phyloP scores from a whole-genome alignment of 306 rosid genomes.

The Canavalia ensiformis region DNA sequence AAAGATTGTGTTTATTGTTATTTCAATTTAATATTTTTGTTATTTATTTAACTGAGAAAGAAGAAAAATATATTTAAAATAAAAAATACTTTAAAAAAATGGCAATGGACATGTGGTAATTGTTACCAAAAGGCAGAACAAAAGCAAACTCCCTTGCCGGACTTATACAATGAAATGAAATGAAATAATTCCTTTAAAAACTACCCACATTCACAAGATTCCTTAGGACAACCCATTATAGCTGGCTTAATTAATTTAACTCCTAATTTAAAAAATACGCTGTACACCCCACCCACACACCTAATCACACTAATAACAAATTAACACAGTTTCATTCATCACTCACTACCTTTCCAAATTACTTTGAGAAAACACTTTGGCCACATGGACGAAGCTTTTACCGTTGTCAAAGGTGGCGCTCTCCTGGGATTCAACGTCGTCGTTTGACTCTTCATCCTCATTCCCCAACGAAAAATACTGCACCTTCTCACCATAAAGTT shows the following conservation, averaged over 20 bases:
- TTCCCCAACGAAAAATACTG: constrained; percentile 58
- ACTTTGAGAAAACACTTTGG: constrained; percentile 36
- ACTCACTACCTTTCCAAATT: constrained; percentile 60
- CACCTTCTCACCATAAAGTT: constrained; percentile 48
- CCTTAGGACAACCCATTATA: constrained; percentile 6
- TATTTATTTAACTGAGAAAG: too few relatives aligned
- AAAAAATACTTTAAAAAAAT: not conserved
- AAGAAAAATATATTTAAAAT: too few relatives aligned
- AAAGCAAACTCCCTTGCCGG: not conserved
- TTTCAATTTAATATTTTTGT: too few relatives aligned
- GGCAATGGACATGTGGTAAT: not conserved
- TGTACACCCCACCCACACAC: constrained; percentile 7
- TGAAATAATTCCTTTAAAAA: not conserved
- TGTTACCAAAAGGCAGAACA: not conserved
- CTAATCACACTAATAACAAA: not conserved
- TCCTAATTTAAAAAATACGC: not conserved
- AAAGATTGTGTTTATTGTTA: too few relatives aligned
- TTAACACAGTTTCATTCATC: not conserved
- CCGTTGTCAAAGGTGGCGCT: not conserved
- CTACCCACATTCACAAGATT: constrained; percentile 14
- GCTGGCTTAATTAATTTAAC: constrained; percentile 36
- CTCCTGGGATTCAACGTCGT: constrained; percentile 67
- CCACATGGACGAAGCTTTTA: constrained; percentile 57
- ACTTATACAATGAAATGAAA: not conserved
- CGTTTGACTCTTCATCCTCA: constrained; percentile 48